These are phyloP conservation scores for Spinacia oleracea DNA, from an alignment of 179 eudicot genomes.

Conservation along the genomic window DNA sequence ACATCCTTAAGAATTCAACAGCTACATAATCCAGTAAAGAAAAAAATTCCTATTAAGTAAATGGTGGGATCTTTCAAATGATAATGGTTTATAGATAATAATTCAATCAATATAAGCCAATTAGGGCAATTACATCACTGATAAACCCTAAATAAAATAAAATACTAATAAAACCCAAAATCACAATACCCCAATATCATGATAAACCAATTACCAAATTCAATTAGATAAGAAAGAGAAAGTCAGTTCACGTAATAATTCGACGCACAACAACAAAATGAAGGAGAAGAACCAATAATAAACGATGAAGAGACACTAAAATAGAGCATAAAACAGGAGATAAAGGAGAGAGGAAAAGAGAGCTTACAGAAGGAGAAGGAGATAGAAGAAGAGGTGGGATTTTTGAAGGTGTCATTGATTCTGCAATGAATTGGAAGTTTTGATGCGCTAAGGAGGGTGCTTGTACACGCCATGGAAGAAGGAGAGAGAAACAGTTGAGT, in stretches of 20 bases:
- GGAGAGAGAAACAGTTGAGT: neutral
- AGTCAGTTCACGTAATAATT: neutral
- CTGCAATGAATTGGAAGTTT: conserved; percentile 21
- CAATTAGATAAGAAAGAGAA: neutral
- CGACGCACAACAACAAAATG: neutral
- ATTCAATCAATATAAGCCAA: no score
- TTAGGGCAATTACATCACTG: neutral
- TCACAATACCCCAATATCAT: neutral
- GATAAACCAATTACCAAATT: neutral
- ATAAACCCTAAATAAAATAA: conserved; percentile 2
- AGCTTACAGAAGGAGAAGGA: conserved; percentile 40
- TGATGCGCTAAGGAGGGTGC: conserved; percentile 26
- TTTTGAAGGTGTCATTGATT: conserved; percentile 19
- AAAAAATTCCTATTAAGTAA: no score
- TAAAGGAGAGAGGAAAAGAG: neutral
- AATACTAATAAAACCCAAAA: conserved; percentile 7
- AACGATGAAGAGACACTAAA: neutral
- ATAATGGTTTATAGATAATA: neutral
- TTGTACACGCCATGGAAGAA: conserved; percentile 29
- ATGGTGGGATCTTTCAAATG: neutral
- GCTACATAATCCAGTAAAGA: neutral
- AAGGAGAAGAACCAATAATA: neutral
- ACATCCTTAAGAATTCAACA: neutral
- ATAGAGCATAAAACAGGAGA: neutral
- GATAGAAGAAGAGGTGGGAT: conserved; percentile 33